phyloP scores from a whole-genome alignment of 2,329 filamentous ascomycete species.

The Cercospora janseana region DNA sequence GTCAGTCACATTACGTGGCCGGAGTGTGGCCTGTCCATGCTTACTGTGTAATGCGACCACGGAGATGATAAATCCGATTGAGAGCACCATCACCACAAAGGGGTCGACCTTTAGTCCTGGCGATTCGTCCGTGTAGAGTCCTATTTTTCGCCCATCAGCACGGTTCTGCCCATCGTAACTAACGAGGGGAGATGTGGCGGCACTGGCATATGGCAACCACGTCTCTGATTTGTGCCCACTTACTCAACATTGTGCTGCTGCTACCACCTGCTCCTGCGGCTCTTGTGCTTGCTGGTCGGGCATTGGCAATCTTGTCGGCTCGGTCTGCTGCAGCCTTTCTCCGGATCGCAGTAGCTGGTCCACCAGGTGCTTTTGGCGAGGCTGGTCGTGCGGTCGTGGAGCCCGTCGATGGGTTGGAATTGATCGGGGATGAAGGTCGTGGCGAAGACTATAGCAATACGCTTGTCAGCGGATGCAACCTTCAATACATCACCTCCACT shows the following conservation, averaged over 20 bases:
- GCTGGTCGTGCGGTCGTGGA: constrained; percentile 72
- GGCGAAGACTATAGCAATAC: constrained; percentile 35
- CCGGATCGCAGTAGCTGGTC: constrained; percentile 91
- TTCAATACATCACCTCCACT: not conserved
- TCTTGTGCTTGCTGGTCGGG: constrained; percentile 84
- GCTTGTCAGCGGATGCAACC: not conserved
- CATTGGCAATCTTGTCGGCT: constrained; percentile 96
- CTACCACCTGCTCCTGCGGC: constrained; percentile 92
- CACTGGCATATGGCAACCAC: too few species aligned
- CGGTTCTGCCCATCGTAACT: not conserved
- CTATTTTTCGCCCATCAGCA: constrained; percentile 47
- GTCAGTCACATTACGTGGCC: too few species aligned
- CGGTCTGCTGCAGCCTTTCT: constrained; percentile 93
- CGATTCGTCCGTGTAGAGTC: constrained; percentile 96
- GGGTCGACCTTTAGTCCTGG: constrained; percentile 97
- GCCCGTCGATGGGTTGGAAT: constrained; percentile 61
- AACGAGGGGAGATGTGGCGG: not conserved
- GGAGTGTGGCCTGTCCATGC: too few species aligned
- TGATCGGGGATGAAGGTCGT: constrained; percentile 39
- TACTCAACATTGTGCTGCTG: constrained; percentile 97
- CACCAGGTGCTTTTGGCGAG: constrained; percentile 86
- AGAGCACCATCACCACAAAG: constrained; percentile 92
- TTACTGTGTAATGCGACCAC: constrained; percentile 96
- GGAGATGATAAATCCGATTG: constrained; percentile 97
- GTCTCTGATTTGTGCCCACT: constrained; percentile 41